Conservation (phyloP, 129 eudicot species). For the Mikania micrantha region DNA sequence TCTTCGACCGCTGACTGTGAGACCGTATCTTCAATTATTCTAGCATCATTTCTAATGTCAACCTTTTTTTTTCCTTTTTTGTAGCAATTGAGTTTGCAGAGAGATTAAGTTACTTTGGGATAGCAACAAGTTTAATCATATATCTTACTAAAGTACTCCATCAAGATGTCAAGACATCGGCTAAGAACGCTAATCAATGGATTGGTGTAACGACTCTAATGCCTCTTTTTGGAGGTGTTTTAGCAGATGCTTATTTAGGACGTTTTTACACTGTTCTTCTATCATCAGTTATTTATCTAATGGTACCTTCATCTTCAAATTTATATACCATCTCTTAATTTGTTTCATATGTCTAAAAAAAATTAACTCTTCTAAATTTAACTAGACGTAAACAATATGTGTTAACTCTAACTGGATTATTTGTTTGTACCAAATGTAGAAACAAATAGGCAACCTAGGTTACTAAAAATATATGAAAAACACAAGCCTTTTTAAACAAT, state of each 20-base stretch:
- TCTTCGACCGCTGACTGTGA: too few species aligned
- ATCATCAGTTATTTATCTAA: conserved; percentile 55
- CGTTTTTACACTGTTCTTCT: conserved; percentile 61
- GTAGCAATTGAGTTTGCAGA: conserved; percentile 87
- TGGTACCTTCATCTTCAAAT: conserved; percentile 32
- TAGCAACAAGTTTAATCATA: conserved; percentile 70
- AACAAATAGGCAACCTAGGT: neutral
- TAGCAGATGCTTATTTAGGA: conserved; percentile 79
- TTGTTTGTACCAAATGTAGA: neutral
- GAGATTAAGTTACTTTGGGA: conserved; percentile 75
- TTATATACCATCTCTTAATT: neutral
- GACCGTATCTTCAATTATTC: too few species aligned
- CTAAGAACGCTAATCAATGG: conserved; percentile 64
- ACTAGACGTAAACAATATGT: neutral
- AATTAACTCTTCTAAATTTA: too few species aligned
- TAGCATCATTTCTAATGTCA: neutral
- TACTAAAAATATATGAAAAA: neutral
- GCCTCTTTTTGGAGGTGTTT: conserved; percentile 78
- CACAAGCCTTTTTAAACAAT: too few species aligned
- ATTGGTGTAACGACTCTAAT: conserved; percentile 68
- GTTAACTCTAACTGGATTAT: neutral
- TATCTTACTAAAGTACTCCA: conserved; percentile 70
- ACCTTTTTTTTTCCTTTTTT: too few species aligned
- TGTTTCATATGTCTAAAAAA: too few species aligned
- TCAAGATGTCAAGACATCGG: conserved; percentile 74